phyloP scores from a whole-genome alignment of 495 filamentous ascomycete genomes.

The Penicillium goetzii region DNA sequence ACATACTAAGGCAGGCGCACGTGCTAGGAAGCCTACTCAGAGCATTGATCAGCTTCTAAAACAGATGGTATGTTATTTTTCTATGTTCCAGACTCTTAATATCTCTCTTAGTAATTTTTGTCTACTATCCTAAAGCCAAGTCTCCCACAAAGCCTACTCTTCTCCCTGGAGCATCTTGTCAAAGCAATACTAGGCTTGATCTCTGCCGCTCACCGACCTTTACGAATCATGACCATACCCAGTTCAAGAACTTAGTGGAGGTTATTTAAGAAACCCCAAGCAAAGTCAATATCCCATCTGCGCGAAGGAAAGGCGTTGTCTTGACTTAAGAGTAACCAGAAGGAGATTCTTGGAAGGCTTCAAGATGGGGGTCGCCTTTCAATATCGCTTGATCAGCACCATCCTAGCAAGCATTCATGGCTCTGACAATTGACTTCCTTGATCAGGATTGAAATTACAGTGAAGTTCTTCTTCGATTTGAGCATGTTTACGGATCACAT shows the following conservation, averaged over 20 bases:
- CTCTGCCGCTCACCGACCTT: background rate
- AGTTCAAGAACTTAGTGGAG: conserved; percentile 1
- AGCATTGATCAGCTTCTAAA: background rate
- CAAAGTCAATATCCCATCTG: background rate
- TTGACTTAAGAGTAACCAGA: background rate
- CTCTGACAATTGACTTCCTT: background rate
- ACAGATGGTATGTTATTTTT: background rate
- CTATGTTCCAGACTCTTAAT: background rate
- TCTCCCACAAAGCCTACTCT: background rate
- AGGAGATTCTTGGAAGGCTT: background rate
- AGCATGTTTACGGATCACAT: background rate
- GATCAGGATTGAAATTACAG: conserved; percentile 1
- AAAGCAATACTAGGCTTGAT: background rate
- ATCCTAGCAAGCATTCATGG: background rate
- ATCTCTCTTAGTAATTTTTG: background rate
- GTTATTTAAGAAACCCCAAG: background rate
- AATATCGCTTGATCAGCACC: background rate
- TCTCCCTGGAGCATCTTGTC: background rate
- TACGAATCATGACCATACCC: background rate
- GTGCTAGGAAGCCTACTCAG: background rate
- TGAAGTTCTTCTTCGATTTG: conserved; percentile 4
- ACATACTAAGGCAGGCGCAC: background rate
- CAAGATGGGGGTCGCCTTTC: background rate
- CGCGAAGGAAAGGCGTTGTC: background rate
- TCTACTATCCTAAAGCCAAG: background rate